Base-by-base conservation (phyloP, 202 grass and related monocot species). In the Brachypodium distachyon region DNA sequence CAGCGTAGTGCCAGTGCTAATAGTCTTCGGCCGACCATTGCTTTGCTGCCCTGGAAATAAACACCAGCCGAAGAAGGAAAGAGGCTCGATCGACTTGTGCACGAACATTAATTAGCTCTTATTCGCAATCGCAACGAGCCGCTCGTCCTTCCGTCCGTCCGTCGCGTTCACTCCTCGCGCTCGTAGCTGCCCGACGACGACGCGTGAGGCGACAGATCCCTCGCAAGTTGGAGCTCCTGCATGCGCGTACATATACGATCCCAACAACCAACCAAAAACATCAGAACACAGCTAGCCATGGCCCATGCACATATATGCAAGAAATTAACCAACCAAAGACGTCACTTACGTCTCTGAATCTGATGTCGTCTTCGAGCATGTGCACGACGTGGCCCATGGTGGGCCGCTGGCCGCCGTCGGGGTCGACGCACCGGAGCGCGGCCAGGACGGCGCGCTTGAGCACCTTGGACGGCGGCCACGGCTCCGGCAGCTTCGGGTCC, bases 351-450 rank as follows among this genome's bases (percentile, higher is more conserved):
- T 97, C 87, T 87, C 76, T 81, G 52, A 77, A 67, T 38, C 82
- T 57, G 11, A 81, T 72, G 39, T 91, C 90, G 47, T 97, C 85
- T 85, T 97, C 86, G 9, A 97, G 93, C 86, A 97, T 93, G 32
- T 91, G 88, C 18, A 93, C 83, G 2, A 93, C 88, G 46, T 97
- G 90, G 17, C 90, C 66, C 90, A 97, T 93, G 38, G 92, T 91
- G 40, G 93, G 93, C 21, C 94, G 76, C 54, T 91, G 90, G 42
- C 55, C 2, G 63, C 33, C 84, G 71, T 93, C 90, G 5, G 85
- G 88, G 44, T 97, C 94, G 33, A 93, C 86, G 41, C 94, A 97
- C 62, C 94, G 88, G 66, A 97, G 86, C 69, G 94, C 90, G 54
- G 89, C 84, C 10, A 97, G 90, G 70, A 97, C 70, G 41, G 68